Evolutionary conservation across 2,329 filamentous ascomycete genomes (phyloP).

Genomic region (Penicillium concentricum): DNA sequence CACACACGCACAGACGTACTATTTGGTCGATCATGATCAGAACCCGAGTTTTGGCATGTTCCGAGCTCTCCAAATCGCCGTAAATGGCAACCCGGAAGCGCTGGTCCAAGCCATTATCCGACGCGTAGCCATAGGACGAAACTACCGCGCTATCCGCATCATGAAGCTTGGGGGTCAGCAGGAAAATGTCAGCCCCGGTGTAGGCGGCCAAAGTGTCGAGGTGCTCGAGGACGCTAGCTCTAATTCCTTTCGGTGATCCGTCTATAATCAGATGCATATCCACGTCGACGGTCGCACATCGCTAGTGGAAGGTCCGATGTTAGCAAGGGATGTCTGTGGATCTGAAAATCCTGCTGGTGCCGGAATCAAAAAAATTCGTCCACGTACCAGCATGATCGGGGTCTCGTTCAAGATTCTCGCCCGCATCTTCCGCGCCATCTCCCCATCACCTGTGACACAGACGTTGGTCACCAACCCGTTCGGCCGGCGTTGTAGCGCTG

Average conservation of each 20-base stretch:
- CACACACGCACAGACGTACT: conserved; percentile 51
- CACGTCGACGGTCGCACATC: conserved; percentile 89
- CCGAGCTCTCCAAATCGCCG: conserved; percentile 89
- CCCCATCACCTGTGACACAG: conserved; percentile 82
- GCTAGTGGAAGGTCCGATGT: conserved; percentile 52
- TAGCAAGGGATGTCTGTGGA: conserved; percentile 19
- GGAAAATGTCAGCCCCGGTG: conserved; percentile 94
- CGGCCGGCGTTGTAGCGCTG: conserved; percentile 47
- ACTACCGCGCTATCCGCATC: conserved; percentile 72
- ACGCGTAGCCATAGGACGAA: conserved; percentile 71
- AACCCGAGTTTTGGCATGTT: conserved; percentile 94
- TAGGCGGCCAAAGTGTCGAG: conserved; percentile 83
- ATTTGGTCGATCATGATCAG: conserved; percentile 97
- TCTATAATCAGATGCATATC: conserved; percentile 89
- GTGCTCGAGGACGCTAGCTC: conserved; percentile 74
- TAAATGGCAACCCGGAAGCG: conserved; percentile 92
- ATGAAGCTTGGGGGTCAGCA: conserved; percentile 84
- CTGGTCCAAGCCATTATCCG: conserved; percentile 80
- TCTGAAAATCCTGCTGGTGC: conserved; percentile 7
- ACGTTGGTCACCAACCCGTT: conserved; percentile 77
- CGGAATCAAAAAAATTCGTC: conserved; percentile 18
- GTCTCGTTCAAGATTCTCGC: conserved; percentile 89
- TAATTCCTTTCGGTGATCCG: conserved; percentile 63
- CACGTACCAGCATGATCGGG: conserved; percentile 82
- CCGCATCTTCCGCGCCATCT: conserved; percentile 84